These are phyloP conservation scores for Hortaea werneckii DNA, from an alignment of 2,329 filamentous ascomycete species.

Conservation along the genomic window DNA sequence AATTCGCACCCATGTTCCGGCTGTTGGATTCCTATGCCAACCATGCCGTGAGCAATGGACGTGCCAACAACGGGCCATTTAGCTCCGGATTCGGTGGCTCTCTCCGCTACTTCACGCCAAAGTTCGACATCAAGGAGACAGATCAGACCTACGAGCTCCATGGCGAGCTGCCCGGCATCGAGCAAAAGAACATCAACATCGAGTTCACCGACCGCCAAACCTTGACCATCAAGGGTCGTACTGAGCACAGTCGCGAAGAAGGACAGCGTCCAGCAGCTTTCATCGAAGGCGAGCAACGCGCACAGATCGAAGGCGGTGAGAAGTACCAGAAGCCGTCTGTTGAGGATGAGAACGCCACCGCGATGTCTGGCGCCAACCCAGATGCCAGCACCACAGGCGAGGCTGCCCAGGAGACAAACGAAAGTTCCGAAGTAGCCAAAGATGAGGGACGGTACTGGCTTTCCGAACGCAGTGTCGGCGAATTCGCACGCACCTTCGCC, in stretches of 20 bases:
- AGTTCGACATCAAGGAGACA: conserved; percentile 68
- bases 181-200: conserved; percentile 63
- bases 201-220: conserved; percentile 72
- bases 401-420: conserved; percentile 7
- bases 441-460: conserved; percentile 55
- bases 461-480: conserved; percentile 48
- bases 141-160: conserved; percentile 62
- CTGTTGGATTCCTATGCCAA: conserved; percentile 37
- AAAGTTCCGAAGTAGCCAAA: conserved; percentile 29
- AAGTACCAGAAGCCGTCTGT: conserved; percentile 51
- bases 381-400: conserved; percentile 5
- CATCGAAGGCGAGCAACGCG: conserved; percentile 32
- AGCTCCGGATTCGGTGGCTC: conserved; percentile 8
- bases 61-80: conserved; percentile 3
- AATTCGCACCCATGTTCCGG: conserved; percentile 35
- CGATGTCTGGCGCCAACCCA: conserved; percentile 5
- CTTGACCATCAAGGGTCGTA: conserved; percentile 57
- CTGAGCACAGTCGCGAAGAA: conserved; percentile 53
- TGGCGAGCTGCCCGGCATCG: conserved; percentile 67
- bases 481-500: conserved; percentile 49
- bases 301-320: conserved; percentile 10
- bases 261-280: conserved; percentile 42
- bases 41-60: conserved; percentile 20
- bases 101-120: conserved; percentile 56
- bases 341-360: conserved; percentile 45